Evolutionary conservation across 768 basidiomycete species (phyloP).

Genomic region (Pleurotus giganteus): DNA sequence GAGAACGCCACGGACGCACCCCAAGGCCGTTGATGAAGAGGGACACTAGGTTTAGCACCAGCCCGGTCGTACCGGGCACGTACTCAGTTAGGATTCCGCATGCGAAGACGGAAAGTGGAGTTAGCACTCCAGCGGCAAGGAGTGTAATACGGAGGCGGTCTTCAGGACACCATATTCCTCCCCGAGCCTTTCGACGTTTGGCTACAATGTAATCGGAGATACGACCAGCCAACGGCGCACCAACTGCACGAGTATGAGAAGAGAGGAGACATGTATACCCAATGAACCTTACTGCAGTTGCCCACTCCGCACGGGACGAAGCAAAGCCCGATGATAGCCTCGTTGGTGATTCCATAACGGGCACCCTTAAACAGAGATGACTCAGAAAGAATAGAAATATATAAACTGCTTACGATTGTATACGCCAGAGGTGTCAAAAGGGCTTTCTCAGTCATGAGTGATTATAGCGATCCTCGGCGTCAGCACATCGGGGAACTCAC

Average conservation of each 20-base stretch:
- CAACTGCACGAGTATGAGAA: constrained; percentile 37
- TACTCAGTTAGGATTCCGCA: constrained; percentile 52
- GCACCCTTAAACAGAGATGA: constrained; percentile 39
- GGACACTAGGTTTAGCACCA: constrained; percentile 49
- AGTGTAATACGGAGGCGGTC: constrained; percentile 59
- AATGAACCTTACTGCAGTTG: constrained; percentile 45
- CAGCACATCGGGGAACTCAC: too few relatives aligned
- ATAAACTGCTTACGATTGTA: constrained; percentile 50
- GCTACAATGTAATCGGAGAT: constrained; percentile 56
- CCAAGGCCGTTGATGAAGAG: constrained; percentile 66
- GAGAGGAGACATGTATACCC: not conserved
- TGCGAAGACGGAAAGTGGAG: constrained; percentile 49
- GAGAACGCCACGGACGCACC: constrained; percentile 31
- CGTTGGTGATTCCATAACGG: constrained; percentile 53
- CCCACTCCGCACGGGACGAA: constrained; percentile 62
- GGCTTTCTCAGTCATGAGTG: constrained; percentile 25
- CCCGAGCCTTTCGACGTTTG: constrained; percentile 44
- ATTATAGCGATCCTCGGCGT: too few relatives aligned
- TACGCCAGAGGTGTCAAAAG: constrained; percentile 62
- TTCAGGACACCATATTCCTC: constrained; percentile 64
- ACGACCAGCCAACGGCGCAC: constrained; percentile 56
- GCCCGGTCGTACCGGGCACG: constrained; percentile 46
- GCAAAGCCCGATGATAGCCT: constrained; percentile 56
- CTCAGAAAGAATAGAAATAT: not conserved
- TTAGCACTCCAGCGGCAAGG: constrained; percentile 42